Evolutionary conservation across 2,329 filamentous ascomycete genomes (phyloP), one percentile per base, ranked within the genome.

Genomic region (Madurella mycetomatis): DNA sequence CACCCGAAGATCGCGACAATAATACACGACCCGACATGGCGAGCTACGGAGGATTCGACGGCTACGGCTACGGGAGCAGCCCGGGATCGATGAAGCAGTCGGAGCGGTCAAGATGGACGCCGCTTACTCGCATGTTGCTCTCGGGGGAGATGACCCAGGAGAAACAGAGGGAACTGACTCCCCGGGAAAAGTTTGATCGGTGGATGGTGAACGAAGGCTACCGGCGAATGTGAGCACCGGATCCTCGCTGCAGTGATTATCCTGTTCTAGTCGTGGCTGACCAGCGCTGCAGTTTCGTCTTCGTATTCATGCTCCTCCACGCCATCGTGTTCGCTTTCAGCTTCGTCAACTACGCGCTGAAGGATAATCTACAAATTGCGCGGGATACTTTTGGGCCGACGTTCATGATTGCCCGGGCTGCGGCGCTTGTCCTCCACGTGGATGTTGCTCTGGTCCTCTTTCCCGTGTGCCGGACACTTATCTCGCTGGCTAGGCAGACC

Each of bases 121-220:
- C 88, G 15, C 78, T 94, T 52, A 90, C 87, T 57, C 83, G 88
- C 60, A 90, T 92, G 86, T 75, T 94, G 68, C 80, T 92, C 69
- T 90, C 88, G 53, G 88, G 88, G 47, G 87, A 91, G 74, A 87
- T 92, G 82, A 89, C 84, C 51, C 84, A 85, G 65, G 86, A 90
- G 67, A 81, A 76, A 65, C 84, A 87, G 62, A 84, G 84, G 67
- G 80, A 85, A 53, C 74, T 92, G 63, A 83, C 82, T 19, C 71
- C 81, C 59, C 80, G 82, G 66, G 87, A 92, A 69, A 87, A 82
- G 68, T 87, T 92, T 66, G 86, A 92, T 70, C 78, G 85, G 61
- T 94, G 89, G 89, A 92, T 94, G 88, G 86, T 92, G 58, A 92
- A 92, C 68, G 89, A 92, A 69, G 89, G 89, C 57, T 91, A 90